These are phyloP conservation scores for Soucietia sequanensis DNA, from an alignment of 805 yeast species.

Conservation along the genomic window DNA sequence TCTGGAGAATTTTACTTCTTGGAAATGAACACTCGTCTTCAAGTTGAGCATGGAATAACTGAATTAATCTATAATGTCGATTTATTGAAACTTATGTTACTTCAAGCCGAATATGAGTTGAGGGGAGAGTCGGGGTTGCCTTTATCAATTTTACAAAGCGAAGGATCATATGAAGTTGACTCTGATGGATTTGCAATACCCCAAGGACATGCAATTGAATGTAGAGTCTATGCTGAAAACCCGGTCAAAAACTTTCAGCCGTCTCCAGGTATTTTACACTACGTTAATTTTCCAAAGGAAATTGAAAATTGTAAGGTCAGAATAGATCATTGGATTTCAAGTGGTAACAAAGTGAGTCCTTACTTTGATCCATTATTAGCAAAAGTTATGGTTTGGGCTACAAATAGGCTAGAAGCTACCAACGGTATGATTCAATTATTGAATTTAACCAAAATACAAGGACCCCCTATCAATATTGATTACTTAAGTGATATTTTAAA, in stretches of 20 bases:
- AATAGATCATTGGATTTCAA: constrained; percentile 23
- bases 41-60: constrained; percentile 28
- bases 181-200: constrained; percentile 31
- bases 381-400: constrained; percentile 24
- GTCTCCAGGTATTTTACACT: constrained; percentile 22
- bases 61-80: constrained; percentile 21
- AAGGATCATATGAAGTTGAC: constrained; percentile 6
- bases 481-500: constrained; percentile 17
- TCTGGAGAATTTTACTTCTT: constrained; percentile 19
- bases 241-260: constrained; percentile 23
- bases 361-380: constrained; percentile 29
- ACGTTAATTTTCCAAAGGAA: constrained; percentile 18
- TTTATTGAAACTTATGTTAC: constrained; percentile 19
- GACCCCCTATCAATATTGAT: constrained; percentile 24
- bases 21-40: constrained; percentile 26
- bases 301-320: constrained; percentile 10
- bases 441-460: constrained; percentile 15
- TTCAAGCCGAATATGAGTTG: constrained; percentile 22
- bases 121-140: constrained; percentile 16
- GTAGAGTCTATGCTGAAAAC: constrained; percentile 24
- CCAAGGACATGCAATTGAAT: constrained; percentile 25
- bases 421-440: constrained; percentile 17
- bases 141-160: constrained; percentile 6
- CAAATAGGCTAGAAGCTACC: constrained; percentile 13
- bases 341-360: constrained; percentile 23